Evolutionary conservation across 768 basidiomycete species (phyloP).

Genomic region (Boletus edulis): DNA sequence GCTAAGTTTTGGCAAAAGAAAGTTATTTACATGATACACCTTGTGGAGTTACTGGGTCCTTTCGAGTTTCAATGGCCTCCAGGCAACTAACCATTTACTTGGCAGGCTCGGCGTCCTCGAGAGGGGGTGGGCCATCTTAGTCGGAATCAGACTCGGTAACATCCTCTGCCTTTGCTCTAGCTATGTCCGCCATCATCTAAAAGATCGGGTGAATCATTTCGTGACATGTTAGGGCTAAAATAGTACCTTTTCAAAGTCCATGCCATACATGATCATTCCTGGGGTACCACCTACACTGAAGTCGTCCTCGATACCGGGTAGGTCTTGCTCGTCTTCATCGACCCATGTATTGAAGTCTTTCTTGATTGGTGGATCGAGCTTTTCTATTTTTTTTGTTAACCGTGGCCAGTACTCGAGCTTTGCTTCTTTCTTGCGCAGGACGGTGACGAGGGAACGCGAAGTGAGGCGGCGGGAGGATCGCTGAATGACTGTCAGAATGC

Average conservation of each 20-base stretch:
- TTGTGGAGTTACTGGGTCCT: slow-evolving; percentile 1
- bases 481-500: slow-evolving; percentile 13
- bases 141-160: slow-evolving; percentile 36
- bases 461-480: slow-evolving; percentile 49
- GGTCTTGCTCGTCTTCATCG: slow-evolving; percentile 96
- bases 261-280: slow-evolving; percentile 29
- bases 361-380: slow-evolving; percentile 77
- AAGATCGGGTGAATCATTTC: slow-evolving; percentile 7
- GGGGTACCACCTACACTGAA: slow-evolving; percentile 33
- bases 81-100: not conserved
- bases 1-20: slow-evolving; percentile 2
- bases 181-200: slow-evolving; percentile 44
- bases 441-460: slow-evolving; percentile 62
- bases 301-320: slow-evolving; percentile 38
- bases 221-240: slow-evolving; percentile 1
- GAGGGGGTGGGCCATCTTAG: slow-evolving; percentile 76
- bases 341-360: slow-evolving; percentile 96
- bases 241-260: slow-evolving; percentile 49
- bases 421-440: slow-evolving; percentile 78
- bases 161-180: not conserved
- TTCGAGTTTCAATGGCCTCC: not conserved
- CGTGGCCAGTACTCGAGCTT: slow-evolving; percentile 88
- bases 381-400: slow-evolving; percentile 88
- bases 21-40: slow-evolving; percentile 16
- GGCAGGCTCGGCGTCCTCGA: slow-evolving; percentile 61